Evolutionary conservation across 2,329 filamentous ascomycete genomes (phyloP).

Genomic region (Venturia effusa): DNA sequence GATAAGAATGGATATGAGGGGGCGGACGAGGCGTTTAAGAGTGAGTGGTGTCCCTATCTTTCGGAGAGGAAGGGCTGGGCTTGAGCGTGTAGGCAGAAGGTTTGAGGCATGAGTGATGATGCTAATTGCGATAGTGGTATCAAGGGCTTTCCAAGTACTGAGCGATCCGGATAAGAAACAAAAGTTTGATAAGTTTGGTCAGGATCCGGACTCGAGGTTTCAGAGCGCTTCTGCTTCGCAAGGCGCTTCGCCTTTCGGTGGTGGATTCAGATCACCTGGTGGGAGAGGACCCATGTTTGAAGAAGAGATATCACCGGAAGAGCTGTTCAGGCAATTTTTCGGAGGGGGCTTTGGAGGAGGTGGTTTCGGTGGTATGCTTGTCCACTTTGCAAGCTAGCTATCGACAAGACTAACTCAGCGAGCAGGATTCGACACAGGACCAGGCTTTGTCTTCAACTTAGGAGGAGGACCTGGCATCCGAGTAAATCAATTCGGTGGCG

Average conservation of each 20-base stretch:
- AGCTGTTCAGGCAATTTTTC: constrained; percentile 96
- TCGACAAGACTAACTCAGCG: neutral
- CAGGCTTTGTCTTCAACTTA: constrained; percentile 91
- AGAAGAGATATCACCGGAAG: constrained; percentile 89
- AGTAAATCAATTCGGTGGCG: constrained; percentile 90
- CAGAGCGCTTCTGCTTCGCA: constrained; percentile 51
- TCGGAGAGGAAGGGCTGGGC: neutral
- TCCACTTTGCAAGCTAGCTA: neutral
- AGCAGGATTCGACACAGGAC: constrained; percentile 39
- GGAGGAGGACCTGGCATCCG: constrained; percentile 83
- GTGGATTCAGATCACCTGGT: constrained; percentile 39
- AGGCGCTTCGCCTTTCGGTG: constrained; percentile 51
- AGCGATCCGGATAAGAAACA: constrained; percentile 89
- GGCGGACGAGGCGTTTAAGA: constrained; percentile 96
- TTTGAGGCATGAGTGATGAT: constrained; percentile 4
- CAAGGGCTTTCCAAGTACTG: constrained; percentile 82
- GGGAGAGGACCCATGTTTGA: constrained; percentile 57
- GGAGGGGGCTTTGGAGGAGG: constrained; percentile 55
- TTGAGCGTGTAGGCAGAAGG: neutral
- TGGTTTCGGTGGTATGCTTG: constrained; percentile 39
- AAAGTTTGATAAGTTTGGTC: constrained; percentile 79
- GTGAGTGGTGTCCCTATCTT: constrained; percentile 30
- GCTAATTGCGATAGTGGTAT: constrained; percentile 53
- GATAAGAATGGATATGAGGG: constrained; percentile 97
- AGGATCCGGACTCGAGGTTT: constrained; percentile 85